These are phyloP conservation scores for Umbelopsis vinacea DNA, from an alignment of 192 early-diverging fungal species.

Conservation along the genomic window DNA sequence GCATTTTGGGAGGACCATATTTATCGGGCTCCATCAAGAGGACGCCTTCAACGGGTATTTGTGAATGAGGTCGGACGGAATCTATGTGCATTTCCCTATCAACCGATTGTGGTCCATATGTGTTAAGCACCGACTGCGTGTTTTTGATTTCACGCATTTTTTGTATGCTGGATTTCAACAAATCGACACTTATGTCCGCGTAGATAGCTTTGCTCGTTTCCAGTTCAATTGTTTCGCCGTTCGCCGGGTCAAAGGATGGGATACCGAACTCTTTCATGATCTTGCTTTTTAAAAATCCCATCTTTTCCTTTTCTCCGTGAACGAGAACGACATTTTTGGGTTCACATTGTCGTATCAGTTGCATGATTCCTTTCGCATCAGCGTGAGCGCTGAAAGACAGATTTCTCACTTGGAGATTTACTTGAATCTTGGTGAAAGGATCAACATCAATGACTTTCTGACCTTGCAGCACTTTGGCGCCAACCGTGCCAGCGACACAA, in stretches of 20 bases:
- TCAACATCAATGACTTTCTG: slow-evolving; percentile 88
- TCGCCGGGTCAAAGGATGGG: slow-evolving; percentile 86
- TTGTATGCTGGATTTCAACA: slow-evolving; percentile 49
- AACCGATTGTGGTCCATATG: background rate
- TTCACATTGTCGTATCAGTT: slow-evolving; percentile 88
- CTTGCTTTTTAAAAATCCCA: slow-evolving; percentile 82
- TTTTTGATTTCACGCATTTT: slow-evolving; percentile 14
- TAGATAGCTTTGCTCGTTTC: slow-evolving; percentile 70
- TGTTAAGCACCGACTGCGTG: background rate
- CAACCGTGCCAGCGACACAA: slow-evolving; percentile 96
- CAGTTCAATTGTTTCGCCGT: slow-evolving; percentile 77
- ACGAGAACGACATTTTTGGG: slow-evolving; percentile 92
- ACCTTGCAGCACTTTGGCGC: slow-evolving; percentile 89
- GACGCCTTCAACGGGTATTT: slow-evolving; percentile 26
- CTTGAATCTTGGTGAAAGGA: slow-evolving; percentile 69
- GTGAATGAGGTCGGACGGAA: slow-evolving; percentile 13
- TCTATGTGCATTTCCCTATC: background rate
- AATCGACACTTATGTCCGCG: slow-evolving; percentile 53
- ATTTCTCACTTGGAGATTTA: slow-evolving; percentile 93
- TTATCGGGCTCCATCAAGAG: slow-evolving; percentile 21
- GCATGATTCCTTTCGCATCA: slow-evolving; percentile 97
- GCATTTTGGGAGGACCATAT: slow-evolving; percentile 10
- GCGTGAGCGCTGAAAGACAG: slow-evolving; percentile 97
- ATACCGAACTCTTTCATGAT: slow-evolving; percentile 85
- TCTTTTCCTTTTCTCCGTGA: slow-evolving; percentile 91